phyloP scores from a whole-genome alignment of 371 early-diverging fungal species.

The Lichtheimia corymbifera region DNA sequence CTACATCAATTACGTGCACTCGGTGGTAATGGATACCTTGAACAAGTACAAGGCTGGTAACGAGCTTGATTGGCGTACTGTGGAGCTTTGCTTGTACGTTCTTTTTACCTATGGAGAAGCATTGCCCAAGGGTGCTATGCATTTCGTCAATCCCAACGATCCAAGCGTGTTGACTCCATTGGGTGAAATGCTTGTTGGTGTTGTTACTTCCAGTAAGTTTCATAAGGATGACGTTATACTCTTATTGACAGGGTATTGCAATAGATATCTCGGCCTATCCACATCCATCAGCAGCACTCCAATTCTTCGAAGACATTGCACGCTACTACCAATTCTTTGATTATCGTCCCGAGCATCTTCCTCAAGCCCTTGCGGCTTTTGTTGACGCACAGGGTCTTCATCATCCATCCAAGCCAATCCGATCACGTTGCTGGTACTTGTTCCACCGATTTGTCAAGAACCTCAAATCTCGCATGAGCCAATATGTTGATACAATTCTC shows the following conservation, averaged over 20 bases:
- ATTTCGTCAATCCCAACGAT: conserved; percentile 55
- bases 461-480: conserved; percentile 63
- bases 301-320: conserved; percentile 77
- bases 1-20: conserved; percentile 59
- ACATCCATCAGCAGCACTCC: conserved; percentile 76
- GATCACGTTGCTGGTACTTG: conserved; percentile 87
- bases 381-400: conserved; percentile 82
- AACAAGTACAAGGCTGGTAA: conserved; percentile 52
- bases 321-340: conserved; percentile 82
- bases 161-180: conserved; percentile 57
- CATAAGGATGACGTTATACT: too few species aligned
- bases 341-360: conserved; percentile 65
- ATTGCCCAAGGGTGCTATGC: conserved; percentile 57
- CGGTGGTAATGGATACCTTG: conserved; percentile 61
- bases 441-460: conserved; percentile 84
- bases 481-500: conserved; percentile 69
- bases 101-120: conserved; percentile 79
- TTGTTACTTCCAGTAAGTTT: conserved; percentile 57
- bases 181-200: conserved; percentile 71
- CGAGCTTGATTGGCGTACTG: conserved; percentile 72
- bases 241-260: background rate
- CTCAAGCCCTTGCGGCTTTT: conserved; percentile 73
- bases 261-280: conserved; percentile 74
- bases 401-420: conserved; percentile 67
- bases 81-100: conserved; percentile 81